These are phyloP conservation scores for Sugiyamaella chiloensis DNA, from an alignment of 805 yeast species.

Conservation along the genomic window DNA sequence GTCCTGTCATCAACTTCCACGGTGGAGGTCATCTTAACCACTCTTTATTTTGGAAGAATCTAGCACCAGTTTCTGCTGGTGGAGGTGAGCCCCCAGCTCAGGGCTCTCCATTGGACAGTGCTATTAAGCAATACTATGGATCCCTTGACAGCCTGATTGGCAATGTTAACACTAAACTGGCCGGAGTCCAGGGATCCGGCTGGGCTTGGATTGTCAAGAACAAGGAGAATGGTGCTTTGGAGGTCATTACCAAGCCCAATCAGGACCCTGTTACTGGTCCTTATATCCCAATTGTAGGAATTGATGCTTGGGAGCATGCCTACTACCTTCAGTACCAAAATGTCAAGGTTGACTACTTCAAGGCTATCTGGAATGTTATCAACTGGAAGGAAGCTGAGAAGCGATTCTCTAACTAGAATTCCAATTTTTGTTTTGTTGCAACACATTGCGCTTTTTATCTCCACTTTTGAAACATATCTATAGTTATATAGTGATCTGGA, in stretches of 20 bases:
- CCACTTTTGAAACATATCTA: no score
- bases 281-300: slow-evolving; percentile 74
- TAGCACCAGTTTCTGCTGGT: slow-evolving; percentile 69
- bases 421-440: no score
- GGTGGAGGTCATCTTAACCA: slow-evolving; percentile 92
- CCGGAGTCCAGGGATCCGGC: slow-evolving; percentile 92
- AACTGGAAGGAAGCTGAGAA: slow-evolving; percentile 89
- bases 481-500: no score
- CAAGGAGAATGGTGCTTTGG: slow-evolving; percentile 63
- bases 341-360: slow-evolving; percentile 87
- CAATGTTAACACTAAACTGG: slow-evolving; percentile 65
- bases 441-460: no score
- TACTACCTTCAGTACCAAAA: slow-evolving; percentile 91
- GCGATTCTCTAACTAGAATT: slow-evolving; percentile 39
- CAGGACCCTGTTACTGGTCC: slow-evolving; percentile 80
- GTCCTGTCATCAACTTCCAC: slow-evolving; percentile 80
- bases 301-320: slow-evolving; percentile 97
- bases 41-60: slow-evolving; percentile 80
- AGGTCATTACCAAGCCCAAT: slow-evolving; percentile 76
- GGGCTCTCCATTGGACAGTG: slow-evolving; percentile 55
- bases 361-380: slow-evolving; percentile 90
- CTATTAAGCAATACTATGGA: slow-evolving; percentile 65
- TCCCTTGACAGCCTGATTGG: slow-evolving; percentile 63
- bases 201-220: slow-evolving; percentile 92
- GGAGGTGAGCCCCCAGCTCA: slow-evolving; percentile 67